Conservation (phyloP, 345 rosid genomes). For the Lumnitzera littorea region DNA sequence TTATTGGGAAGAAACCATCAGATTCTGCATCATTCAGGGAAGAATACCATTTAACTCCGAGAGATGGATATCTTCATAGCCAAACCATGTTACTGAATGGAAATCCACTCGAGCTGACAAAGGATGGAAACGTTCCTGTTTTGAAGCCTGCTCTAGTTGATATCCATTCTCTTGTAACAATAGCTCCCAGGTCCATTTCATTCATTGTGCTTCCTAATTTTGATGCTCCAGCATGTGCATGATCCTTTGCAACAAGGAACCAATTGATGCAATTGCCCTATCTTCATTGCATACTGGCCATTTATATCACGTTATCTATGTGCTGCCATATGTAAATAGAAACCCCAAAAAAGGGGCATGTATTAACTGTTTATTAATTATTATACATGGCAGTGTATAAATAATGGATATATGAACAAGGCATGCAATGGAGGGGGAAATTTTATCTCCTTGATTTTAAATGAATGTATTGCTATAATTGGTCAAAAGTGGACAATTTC, state of each 20-base stretch:
- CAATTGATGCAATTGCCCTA: slow-evolving; percentile 6
- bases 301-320: background rate
- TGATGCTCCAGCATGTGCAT: slow-evolving; percentile 60
- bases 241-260: no score
- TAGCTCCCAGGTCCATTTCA: slow-evolving; percentile 57
- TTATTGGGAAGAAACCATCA: slow-evolving; percentile 49
- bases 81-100: slow-evolving; percentile 73
- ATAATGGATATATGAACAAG: background rate
- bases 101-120: slow-evolving; percentile 44
- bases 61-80: slow-evolving; percentile 55
- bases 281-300: background rate
- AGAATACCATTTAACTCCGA: slow-evolving; percentile 85
- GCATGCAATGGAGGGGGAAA: background rate
- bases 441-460: background rate
- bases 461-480: no score
- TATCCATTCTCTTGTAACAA: slow-evolving; percentile 38
- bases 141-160: slow-evolving; percentile 46
- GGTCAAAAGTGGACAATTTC: no score
- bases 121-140: slow-evolving; percentile 44
- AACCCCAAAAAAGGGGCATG: no score
- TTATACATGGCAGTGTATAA: no score
- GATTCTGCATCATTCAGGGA: slow-evolving; percentile 44
- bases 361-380: no score
- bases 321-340: background rate
- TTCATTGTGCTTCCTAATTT: slow-evolving; percentile 74